Base-by-base conservation (phyloP, 495 filamentous ascomycete species). In the Letharia lupina region DNA sequence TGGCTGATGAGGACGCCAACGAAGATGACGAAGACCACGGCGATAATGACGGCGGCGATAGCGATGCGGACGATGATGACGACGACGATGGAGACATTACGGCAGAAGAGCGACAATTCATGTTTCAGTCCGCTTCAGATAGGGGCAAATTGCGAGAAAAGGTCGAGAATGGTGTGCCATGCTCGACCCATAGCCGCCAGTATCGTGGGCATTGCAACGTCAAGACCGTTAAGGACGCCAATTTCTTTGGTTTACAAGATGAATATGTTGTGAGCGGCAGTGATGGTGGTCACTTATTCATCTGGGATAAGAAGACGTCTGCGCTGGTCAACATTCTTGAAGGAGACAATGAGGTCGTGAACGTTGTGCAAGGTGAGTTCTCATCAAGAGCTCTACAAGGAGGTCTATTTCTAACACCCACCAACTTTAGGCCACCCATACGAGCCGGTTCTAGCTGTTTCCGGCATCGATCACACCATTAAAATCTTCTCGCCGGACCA, bases 221-320 rank as follows among this genome's bases (percentile, higher is more conserved):
- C 61, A 83, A 84, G 68, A 91, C 88, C 0, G 86, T 90, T 62
- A 91, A 91, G 68, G 88, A 91, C 73, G 82, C 87, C 62, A 90
- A 90, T 63, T 91, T 83, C 74, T 89, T 85, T 63, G 88, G 88
- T 0, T 73, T 88, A 60, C 75, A 89, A 58, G 88, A 91, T 69
- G 87, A 91, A 68, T 91, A 90, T 67, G 87, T 91, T 5, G 86
- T 90, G 16, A 86, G 83, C 61, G 88, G 88, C 18, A 84, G 82
- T 68, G 88, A 91, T 65, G 84, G 80, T 41, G 88, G 88, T 0
- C 81, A 90, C 69, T 62, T 90, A 9, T 91, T 90, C 70, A 89
- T 90, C 50, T 90, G 82, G 82, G 87, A 91, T 62, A 82, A 81
- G 65, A 84, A 87, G 65, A 87, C 86, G 12, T 76, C 79, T 16